Evolutionary conservation across 148 eudicot species (phyloP).

Genomic region (Rheum nobile): DNA sequence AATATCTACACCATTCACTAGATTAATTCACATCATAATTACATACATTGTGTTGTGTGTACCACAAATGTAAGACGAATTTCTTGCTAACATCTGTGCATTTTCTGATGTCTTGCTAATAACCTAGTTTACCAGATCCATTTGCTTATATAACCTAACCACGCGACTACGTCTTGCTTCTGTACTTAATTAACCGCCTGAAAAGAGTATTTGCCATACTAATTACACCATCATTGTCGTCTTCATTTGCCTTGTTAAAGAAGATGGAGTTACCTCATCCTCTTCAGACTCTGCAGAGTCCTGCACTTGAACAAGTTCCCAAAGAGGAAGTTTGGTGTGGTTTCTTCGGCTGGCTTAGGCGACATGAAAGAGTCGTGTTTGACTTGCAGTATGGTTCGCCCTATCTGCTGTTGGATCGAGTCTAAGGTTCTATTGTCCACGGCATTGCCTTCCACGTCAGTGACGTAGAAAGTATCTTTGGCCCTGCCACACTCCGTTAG

Average conservation of each 20-base stretch:
- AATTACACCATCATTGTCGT: not conserved
- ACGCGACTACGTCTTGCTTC: not conserved
- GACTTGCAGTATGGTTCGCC: conserved; percentile 42
- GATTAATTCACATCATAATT: not conserved
- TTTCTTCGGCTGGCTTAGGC: conserved; percentile 40
- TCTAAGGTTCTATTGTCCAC: conserved; percentile 49
- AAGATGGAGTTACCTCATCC: not conserved
- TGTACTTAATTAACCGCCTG: not conserved
- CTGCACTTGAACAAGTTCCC: conserved; percentile 48
- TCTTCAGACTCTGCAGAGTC: conserved; percentile 4
- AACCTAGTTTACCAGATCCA: not conserved
- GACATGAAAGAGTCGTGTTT: conserved; percentile 30
- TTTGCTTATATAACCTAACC: not conserved
- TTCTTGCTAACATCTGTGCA: not conserved
- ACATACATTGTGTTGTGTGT: not conserved
- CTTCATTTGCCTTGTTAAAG: not conserved
- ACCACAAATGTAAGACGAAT: not conserved
- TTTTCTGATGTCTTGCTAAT: not conserved
- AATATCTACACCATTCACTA: not conserved
- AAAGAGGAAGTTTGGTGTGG: conserved; percentile 46
- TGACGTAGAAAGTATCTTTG: conserved; percentile 59
- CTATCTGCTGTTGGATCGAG: conserved; percentile 51
- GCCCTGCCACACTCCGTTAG: conserved; percentile 62
- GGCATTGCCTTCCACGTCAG: conserved; percentile 60
- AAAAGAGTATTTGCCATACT: not conserved